These are phyloP conservation scores for Ailanthus altissimus DNA, from an alignment of 345 rosid genomes.

Conservation along the genomic window DNA sequence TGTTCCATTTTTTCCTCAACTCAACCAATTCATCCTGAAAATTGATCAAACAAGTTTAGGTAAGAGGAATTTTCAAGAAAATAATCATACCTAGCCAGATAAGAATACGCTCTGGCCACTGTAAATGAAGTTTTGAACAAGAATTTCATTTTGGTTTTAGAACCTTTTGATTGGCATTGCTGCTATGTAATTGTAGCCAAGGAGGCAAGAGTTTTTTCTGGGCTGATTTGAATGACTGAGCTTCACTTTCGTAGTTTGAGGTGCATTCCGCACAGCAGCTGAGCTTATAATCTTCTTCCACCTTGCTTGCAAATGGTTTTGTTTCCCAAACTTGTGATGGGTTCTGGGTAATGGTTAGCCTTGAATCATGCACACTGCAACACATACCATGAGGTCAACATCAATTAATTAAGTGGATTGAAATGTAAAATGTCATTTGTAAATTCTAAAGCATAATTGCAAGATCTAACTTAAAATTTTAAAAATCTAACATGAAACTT, in stretches of 20 bases:
- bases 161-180: conserved; percentile 55
- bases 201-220: conserved; percentile 58
- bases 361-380: conserved; percentile 55
- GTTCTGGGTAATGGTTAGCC: conserved; percentile 29
- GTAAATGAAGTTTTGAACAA: background rate
- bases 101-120: background rate
- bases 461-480: background rate
- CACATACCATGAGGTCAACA: background rate
- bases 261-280: conserved; percentile 72
- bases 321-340: conserved; percentile 50
- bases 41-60: background rate
- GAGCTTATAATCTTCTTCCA: conserved; percentile 52
- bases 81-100: background rate
- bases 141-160: background rate
- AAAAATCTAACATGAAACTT: too few relatives aligned
- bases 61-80: background rate
- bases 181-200: conserved; percentile 63
- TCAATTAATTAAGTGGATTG: background rate
- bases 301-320: conserved; percentile 50
- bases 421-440: background rate
- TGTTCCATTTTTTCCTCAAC: conserved; percentile 74
- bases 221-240: conserved; percentile 48
- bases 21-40: conserved; percentile 59
- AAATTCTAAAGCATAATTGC: background rate
- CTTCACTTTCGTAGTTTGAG: conserved; percentile 72